Conservation (phyloP, 2,329 filamentous ascomycete species). For the Botrytis squamosa region DNA sequence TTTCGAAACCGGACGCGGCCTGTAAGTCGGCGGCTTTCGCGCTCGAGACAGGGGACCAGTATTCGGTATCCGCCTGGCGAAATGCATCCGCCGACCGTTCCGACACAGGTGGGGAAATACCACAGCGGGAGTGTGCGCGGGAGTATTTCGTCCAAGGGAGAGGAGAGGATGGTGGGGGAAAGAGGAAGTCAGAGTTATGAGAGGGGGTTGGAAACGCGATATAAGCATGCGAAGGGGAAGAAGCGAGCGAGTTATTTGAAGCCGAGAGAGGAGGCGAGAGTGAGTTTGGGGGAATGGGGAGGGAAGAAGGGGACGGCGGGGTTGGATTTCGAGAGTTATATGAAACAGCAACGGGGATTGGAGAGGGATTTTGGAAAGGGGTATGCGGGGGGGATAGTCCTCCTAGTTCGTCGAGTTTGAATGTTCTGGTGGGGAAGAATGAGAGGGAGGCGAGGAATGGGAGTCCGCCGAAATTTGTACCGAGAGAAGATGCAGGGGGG, state of each 20-base stretch:
- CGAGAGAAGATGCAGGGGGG: not conserved
- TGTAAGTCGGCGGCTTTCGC: not conserved
- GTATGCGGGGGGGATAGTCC: not conserved
- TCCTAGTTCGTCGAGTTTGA: not conserved
- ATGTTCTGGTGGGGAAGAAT: not conserved
- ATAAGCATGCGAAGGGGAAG: slow-evolving; percentile 1
- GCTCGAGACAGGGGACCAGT: not conserved
- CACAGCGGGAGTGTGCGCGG: slow-evolving; percentile 9
- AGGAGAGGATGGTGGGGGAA: not conserved
- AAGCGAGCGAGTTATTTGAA: slow-evolving; percentile 9
- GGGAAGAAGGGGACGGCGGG: not conserved
- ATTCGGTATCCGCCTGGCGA: not conserved
- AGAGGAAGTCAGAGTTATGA: not conserved
- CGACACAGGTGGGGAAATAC: slow-evolving; percentile 12
- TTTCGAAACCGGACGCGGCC: not conserved
- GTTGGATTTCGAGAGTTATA: not conserved
- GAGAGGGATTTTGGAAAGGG: slow-evolving; percentile 17
- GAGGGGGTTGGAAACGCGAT: not conserved
- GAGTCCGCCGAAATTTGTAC: not conserved
- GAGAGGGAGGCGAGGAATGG: not conserved
- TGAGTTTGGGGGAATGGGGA: not conserved
- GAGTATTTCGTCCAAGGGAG: not conserved
- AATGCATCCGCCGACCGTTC: not conserved
- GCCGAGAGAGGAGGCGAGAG: not conserved
- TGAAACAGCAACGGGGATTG: slow-evolving; percentile 1